Evolutionary conservation across 768 basidiomycete species (phyloP), one percentile per base, ranked within the genome.

Genomic region (Boletus rex-veris): DNA sequence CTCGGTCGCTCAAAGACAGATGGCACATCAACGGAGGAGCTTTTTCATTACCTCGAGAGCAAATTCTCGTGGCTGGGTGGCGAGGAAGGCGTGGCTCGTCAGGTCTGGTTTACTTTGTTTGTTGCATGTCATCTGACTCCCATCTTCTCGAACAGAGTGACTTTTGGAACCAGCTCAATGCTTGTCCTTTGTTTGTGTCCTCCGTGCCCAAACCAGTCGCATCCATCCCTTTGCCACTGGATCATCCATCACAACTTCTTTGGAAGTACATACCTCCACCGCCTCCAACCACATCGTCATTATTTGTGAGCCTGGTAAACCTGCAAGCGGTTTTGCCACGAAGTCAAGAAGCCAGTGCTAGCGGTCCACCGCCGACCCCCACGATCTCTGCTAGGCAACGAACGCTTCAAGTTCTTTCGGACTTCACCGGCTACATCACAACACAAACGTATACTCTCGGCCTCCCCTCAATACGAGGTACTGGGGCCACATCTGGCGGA

Each of bases 351-450:
- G 45, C 64, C 51, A 43, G 26, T 48, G 54, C 54, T 47, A 60
- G 24, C 2, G 21, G 40, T 44, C 4, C 41, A 28, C 21, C 47
- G 42, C 61, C 16, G 7, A 48, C 44, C 15, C 58, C 48, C 26
- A 42, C 68, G 24, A 76, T 69, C 41, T 72, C 62, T 35, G 50
- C 77, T 7, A 74, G 76, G 62, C 85, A 88, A 60, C 78, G 83
- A 60, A 83, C 84, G 10, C 71, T 90, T 7, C 80, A 90, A 64
- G 66, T 80, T 0, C 75, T 90, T 37, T 78, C 85, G 2, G 84
- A 88, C 60, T 79, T 92, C 55, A 91, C 89, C 0, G 89, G 90
- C 6, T 90, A 88, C 67, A 80, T 92, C 63, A 85, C 86, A 53
- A 78, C 86, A 9, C 86, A 90, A 59, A 80, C 86, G 3, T 91